Conservation (phyloP, 2,329 filamentous ascomycete genomes). For the Cladosporium sp. region DNA sequence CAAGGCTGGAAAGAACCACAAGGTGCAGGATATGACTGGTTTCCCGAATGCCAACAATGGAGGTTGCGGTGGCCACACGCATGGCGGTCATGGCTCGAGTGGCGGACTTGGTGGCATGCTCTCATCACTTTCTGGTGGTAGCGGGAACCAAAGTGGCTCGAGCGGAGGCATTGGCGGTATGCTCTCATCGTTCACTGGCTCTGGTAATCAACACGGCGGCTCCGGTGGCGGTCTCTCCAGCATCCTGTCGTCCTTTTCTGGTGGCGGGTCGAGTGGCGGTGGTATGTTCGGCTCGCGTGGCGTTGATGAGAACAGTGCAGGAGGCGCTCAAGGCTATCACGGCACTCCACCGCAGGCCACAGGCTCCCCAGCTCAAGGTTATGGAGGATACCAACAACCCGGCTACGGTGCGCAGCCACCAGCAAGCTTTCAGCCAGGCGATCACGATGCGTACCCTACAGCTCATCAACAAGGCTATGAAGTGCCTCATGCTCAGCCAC, state of each 20-base stretch:
- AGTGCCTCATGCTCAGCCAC: slow-evolving; percentile 26
- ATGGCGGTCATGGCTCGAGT: slow-evolving; percentile 6
- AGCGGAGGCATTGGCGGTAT: slow-evolving; percentile 16
- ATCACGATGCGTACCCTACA: slow-evolving; percentile 33
- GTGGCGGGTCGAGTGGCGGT: slow-evolving; percentile 7
- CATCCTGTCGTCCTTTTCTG: slow-evolving; percentile 13
- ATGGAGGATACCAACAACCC: slow-evolving; percentile 15
- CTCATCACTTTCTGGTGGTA: not conserved
- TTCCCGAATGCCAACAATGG: slow-evolving; percentile 6
- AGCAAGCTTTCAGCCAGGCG: slow-evolving; percentile 32
- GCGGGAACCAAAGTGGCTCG: slow-evolving; percentile 14
- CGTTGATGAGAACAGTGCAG: slow-evolving; percentile 1
- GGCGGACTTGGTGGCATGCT: slow-evolving; percentile 12
- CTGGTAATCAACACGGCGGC: slow-evolving; percentile 7
- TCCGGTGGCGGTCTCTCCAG: slow-evolving; percentile 10
- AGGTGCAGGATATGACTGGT: slow-evolving; percentile 26
- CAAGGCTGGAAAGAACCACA: slow-evolving; percentile 77
- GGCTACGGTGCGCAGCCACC: slow-evolving; percentile 23
- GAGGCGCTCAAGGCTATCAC: slow-evolving; percentile 3
- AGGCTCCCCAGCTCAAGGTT: slow-evolving; percentile 8
- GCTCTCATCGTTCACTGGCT: slow-evolving; percentile 7
- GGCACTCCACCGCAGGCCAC: slow-evolving; percentile 8
- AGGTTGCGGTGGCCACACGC: not conserved
- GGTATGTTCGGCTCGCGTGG: slow-evolving; percentile 17
- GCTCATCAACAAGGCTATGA: slow-evolving; percentile 40